Conservation (phyloP, 2,329 filamentous ascomycete genomes). For the Cordyceps farinosa region DNA sequence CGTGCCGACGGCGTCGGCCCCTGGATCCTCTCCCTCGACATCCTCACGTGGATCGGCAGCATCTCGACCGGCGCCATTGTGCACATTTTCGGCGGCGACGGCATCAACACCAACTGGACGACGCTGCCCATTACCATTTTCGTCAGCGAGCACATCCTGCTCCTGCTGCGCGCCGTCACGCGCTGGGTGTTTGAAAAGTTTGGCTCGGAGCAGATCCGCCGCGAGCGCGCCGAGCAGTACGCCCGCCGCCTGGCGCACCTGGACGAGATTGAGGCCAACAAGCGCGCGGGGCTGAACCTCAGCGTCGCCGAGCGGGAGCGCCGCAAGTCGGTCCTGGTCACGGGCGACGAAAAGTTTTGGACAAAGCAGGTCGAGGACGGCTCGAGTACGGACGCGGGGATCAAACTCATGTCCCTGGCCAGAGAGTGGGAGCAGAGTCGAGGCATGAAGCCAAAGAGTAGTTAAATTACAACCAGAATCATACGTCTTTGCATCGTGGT, state of each 20-base stretch:
- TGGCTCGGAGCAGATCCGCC: constrained; percentile 39
- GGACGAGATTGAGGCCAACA: constrained; percentile 40
- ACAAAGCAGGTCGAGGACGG: constrained; percentile 41
- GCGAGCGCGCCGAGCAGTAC: constrained; percentile 39
- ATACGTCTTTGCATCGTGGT: too few species aligned
- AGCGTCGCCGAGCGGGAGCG: constrained; percentile 36
- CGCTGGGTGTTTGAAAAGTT: constrained; percentile 34
- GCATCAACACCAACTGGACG: constrained; percentile 54
- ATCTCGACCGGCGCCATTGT: constrained; percentile 69
- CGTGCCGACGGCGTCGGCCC: constrained; percentile 72
- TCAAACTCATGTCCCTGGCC: constrained; percentile 32
- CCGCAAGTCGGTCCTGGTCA: constrained; percentile 34
- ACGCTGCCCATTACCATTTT: constrained; percentile 67
- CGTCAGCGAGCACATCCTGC: constrained; percentile 68
- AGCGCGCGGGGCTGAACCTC: constrained; percentile 31
- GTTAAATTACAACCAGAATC: not conserved
- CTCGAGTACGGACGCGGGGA: constrained; percentile 32
- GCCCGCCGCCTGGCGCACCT: constrained; percentile 35
- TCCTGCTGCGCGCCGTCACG: constrained; percentile 51
- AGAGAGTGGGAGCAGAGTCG: constrained; percentile 17
- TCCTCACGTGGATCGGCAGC: constrained; percentile 69
- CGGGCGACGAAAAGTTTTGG: constrained; percentile 37
- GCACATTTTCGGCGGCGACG: constrained; percentile 64
- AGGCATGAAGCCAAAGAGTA: constrained; percentile 13
- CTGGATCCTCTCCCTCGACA: constrained; percentile 64